A percentile compares a stretch with the other conserved stretches of the same genome.
phyloP scores from a whole-genome alignment of 2,329 filamentous ascomycete species.

The Verticillium dahliae region DNA sequence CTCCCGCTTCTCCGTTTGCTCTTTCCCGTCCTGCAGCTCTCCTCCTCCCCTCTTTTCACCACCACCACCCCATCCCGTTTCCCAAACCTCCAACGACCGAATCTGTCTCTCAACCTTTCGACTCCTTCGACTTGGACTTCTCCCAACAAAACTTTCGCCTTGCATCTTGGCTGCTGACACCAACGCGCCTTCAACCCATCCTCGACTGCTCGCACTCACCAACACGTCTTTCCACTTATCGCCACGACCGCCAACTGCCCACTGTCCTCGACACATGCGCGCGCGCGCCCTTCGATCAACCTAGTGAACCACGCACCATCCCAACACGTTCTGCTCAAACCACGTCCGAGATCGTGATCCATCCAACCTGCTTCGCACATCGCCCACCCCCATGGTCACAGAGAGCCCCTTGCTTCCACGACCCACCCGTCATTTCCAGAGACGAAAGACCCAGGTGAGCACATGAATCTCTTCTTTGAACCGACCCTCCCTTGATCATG shows the following conservation, averaged over 20 bases:
- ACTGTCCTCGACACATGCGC: background rate
- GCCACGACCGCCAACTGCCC: background rate
- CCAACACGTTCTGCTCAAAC: background rate
- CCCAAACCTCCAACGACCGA: background rate
- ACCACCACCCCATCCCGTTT: background rate
- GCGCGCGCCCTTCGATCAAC: too few species aligned
- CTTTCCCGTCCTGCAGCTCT: background rate
- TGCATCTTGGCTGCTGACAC: background rate
- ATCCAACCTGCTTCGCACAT: slow-evolving; percentile 2
- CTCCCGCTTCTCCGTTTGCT: background rate
- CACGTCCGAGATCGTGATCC: slow-evolving; percentile 3
- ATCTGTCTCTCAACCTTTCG: background rate
- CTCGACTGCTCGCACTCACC: too few species aligned
- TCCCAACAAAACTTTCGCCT: background rate
- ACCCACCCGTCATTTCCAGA: slow-evolving; percentile 13
- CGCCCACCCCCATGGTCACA: slow-evolving; percentile 7
- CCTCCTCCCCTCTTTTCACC: background rate
- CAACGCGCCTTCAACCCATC: background rate
- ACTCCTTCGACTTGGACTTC: background rate
- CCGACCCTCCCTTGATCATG: slow-evolving; percentile 11
- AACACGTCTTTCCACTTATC: too few species aligned
- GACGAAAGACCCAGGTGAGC: slow-evolving; percentile 13
- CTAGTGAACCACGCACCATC: background rate
- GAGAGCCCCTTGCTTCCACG: slow-evolving; percentile 12
- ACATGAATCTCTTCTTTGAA: slow-evolving; percentile 10